phyloP scores from a whole-genome alignment of 768 basidiomycete species.

The Lactifluus echinatus region DNA sequence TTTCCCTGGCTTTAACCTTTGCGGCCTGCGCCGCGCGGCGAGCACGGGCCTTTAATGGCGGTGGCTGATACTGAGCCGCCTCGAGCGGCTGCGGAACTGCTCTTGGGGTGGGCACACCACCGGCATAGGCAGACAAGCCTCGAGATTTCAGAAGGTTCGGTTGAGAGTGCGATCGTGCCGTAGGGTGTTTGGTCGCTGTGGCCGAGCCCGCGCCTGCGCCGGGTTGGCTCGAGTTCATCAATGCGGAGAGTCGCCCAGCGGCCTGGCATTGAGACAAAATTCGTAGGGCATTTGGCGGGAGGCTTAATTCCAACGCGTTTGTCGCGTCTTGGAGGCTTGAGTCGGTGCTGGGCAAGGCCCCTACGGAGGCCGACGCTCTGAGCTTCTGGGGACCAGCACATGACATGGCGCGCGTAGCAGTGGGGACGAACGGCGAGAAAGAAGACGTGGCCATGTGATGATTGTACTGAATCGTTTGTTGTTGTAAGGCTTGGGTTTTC shows the following conservation, averaged over 20 bases:
- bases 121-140: background rate
- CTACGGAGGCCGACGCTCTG: background rate
- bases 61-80: background rate
- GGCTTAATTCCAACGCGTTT: background rate
- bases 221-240: background rate
- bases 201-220: background rate
- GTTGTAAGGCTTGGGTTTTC: background rate
- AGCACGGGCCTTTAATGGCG: background rate
- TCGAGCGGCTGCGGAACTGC: slow-evolving; percentile 1
- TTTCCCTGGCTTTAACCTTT: background rate
- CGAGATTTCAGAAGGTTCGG: background rate
- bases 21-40: background rate
- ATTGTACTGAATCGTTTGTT: background rate
- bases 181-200: background rate
- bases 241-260: background rate
- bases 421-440: background rate
- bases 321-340: background rate
- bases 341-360: background rate
- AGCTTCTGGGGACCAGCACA: background rate
- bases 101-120: background rate
- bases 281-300: background rate
- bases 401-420: background rate
- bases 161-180: background rate
- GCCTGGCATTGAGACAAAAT: background rate
- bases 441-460: background rate